These are phyloP conservation scores for Trifolium subterraneum DNA, from an alignment of 306 rosid genomes.

Conservation along the genomic window DNA sequence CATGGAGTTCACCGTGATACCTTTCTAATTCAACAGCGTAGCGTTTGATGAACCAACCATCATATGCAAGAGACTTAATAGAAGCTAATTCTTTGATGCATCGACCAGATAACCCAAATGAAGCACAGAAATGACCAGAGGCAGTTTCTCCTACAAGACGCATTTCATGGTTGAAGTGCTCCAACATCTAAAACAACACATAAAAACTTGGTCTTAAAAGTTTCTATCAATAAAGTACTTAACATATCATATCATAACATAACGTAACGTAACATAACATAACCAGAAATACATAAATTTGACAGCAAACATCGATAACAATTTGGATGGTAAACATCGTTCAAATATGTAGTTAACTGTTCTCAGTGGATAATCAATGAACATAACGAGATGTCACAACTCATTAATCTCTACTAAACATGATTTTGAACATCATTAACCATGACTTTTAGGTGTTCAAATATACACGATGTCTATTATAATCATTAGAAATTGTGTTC, in stretches of 20 bases:
- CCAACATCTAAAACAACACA: constrained; percentile 70
- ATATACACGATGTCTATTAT: too few species aligned
- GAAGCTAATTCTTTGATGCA: constrained; percentile 70
- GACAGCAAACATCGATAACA: not conserved
- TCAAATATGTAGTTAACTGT: not conserved
- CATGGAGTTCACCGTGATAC: constrained; percentile 62
- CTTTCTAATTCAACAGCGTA: constrained; percentile 77
- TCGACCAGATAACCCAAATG: constrained; percentile 73
- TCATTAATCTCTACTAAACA: too few species aligned
- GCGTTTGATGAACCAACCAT: constrained; percentile 84
- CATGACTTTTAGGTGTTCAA: too few species aligned
- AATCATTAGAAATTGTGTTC: too few species aligned
- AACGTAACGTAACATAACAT: too few species aligned
- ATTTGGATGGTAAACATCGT: not conserved
- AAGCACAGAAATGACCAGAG: constrained; percentile 79
- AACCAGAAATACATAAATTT: not conserved
- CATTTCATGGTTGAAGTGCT: constrained; percentile 86
- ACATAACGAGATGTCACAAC: too few species aligned
- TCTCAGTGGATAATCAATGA: too few species aligned
- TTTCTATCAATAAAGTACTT: not conserved
- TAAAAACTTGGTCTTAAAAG: not conserved
- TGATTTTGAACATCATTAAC: too few species aligned
- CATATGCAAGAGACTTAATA: constrained; percentile 81
- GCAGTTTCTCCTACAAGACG: constrained; percentile 67
- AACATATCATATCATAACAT: constrained; percentile 8